Percentiles rank a stretch among this genome's conserved stretches.
Evolutionary conservation across 495 filamentous ascomycete genomes (phyloP).

Genomic region (Penicillium maclennaniae): DNA sequence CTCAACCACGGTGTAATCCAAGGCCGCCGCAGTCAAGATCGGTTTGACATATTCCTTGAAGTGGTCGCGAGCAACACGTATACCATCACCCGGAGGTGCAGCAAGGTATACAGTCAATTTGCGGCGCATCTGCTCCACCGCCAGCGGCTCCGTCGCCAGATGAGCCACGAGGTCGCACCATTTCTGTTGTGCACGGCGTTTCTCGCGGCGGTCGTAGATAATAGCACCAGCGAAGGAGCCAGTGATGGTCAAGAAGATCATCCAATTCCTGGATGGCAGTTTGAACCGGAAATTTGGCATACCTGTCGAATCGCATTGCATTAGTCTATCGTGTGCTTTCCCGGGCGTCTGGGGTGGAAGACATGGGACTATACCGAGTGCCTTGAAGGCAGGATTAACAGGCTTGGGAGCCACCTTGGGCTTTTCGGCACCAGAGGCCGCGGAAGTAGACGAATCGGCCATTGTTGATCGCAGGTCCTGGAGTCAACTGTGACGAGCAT

Average conservation of each 20-base stretch:
- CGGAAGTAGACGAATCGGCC: constrained; percentile 37
- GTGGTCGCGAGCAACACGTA: constrained; percentile 80
- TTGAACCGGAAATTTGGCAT: constrained; percentile 75
- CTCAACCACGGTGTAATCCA: constrained; percentile 95
- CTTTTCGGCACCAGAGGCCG: constrained; percentile 27
- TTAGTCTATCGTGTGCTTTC: constrained; percentile 8
- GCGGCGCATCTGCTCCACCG: constrained; percentile 67
- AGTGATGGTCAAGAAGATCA: constrained; percentile 83
- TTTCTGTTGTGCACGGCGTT: constrained; percentile 73
- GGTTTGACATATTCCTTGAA: constrained; percentile 96
- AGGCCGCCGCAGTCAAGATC: constrained; percentile 77
- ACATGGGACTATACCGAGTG: constrained; percentile 56
- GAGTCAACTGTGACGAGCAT: not conserved
- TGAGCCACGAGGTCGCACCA: constrained; percentile 89
- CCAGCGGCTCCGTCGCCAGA: constrained; percentile 71
- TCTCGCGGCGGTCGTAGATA: constrained; percentile 87
- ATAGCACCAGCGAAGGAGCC: constrained; percentile 72
- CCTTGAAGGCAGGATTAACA: constrained; percentile 65
- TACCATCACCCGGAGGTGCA: constrained; percentile 78
- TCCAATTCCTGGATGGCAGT: constrained; percentile 95
- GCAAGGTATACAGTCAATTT: constrained; percentile 84
- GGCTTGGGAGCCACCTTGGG: constrained; percentile 42
- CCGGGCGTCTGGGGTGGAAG: not conserved
- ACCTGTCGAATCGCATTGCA: constrained; percentile 33
- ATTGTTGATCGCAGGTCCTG: constrained; percentile 14